Conservation (phyloP, 2,329 filamentous ascomycete species). For the Dactylellina cionopaga region DNA sequence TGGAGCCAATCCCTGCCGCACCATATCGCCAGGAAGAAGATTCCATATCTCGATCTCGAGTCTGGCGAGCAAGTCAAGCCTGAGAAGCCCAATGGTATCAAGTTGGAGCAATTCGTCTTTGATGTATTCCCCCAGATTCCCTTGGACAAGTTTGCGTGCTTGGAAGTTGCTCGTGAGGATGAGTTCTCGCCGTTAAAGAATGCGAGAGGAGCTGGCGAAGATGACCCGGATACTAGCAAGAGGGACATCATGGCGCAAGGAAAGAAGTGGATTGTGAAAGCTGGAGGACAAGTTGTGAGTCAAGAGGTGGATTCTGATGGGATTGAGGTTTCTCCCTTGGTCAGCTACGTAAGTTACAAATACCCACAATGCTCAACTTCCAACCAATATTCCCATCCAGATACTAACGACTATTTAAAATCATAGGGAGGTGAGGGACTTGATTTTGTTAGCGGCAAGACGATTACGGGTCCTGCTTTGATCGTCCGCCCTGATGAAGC, state of each 20-base stretch:
- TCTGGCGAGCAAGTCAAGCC: constrained; percentile 86
- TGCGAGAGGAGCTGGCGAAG: constrained; percentile 81
- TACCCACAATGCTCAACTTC: not conserved
- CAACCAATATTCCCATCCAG: not conserved
- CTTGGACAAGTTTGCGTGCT: constrained; percentile 88
- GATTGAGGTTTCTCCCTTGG: constrained; percentile 88
- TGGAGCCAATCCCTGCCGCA: constrained; percentile 90
- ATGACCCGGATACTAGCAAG: constrained; percentile 93
- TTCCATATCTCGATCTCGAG: constrained; percentile 80
- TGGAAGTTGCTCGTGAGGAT: constrained; percentile 95
- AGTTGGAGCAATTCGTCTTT: constrained; percentile 98
- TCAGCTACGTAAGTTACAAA: constrained; percentile 84
- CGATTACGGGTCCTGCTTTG: constrained; percentile 67
- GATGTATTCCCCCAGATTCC: constrained; percentile 93
- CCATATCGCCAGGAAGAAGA: constrained; percentile 98
- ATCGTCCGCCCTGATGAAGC: constrained; percentile 57
- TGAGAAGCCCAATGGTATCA: constrained; percentile 95
- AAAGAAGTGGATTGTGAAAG: constrained; percentile 81
- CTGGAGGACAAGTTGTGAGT: constrained; percentile 78
- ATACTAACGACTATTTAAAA: not conserved
- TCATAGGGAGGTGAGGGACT: constrained; percentile 71
- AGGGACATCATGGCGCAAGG: constrained; percentile 90
- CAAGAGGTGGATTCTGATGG: constrained; percentile 70
- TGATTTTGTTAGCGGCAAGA: constrained; percentile 67
- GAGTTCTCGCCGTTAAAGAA: constrained; percentile 99